Evolutionary conservation across 2,329 filamentous ascomycete species (phyloP), one percentile per base, ranked within the genome.

Genomic region (Zasmidium citrigriseum): DNA sequence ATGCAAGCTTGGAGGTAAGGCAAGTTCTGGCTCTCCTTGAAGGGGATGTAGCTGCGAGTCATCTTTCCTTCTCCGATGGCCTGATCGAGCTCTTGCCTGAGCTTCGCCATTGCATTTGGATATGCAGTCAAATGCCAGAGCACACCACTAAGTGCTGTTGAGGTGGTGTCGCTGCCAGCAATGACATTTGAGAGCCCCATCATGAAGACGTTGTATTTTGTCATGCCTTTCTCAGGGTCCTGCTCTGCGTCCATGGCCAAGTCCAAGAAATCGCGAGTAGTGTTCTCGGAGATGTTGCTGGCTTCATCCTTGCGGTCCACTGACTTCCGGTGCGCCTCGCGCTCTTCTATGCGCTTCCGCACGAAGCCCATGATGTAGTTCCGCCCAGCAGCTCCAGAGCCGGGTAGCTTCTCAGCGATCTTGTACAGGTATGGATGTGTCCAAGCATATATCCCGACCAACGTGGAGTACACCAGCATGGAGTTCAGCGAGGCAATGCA

Each of bases 1-100:
- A 70, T 69, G 46, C 62, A 64, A n/a, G 63, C 77, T 54, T 77
- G 73, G 2, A 80, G 68, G 61, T 77, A 80, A 0, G 76, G 70
- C 63, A 76, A 67, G 16, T 68, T 65, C 24, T 71, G 65, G 5
- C 70, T 70, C 58, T 76, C 70, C 22, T 62, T 63, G n/a, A 72
- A 58, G 9, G 62, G 66, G n/a, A 74, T 64, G 10, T 66, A 64
- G 54, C 70, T 63, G 2, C 24, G 10, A 2, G 55, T 61, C 59
- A 61, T 61, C 24, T 29, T 58, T 5, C 63, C 61, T 34, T 60
- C 49, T 22, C n/a, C 14, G 4, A 55, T 57, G 3, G 55, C 50
- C 24, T 55, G 44, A 18, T 65, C 63, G 3, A 65, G n/a, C 20
- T 64, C 62, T 10, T 25, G 41, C 10, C 66, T 58, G 1, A 77